Percentiles rank a stretch among this genome's conserved stretches.
Evolutionary conservation across 2,329 filamentous ascomycete genomes (phyloP).

Genomic region (Microdochium trichocladiopsis): DNA sequence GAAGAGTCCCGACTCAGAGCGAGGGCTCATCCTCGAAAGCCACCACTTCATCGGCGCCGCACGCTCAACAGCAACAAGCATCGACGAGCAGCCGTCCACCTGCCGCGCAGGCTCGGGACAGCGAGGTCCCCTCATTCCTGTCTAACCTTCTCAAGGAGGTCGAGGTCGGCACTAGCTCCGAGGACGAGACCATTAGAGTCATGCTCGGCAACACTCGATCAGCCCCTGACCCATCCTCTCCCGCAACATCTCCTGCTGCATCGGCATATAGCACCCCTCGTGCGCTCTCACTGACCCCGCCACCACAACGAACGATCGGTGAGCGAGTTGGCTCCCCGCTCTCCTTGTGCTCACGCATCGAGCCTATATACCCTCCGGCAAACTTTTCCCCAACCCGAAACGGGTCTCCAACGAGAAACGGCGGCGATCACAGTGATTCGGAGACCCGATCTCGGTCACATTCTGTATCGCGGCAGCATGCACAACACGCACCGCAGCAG

Average conservation of each 20-base stretch:
- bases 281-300: conserved; percentile 61
- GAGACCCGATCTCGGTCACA: conserved; percentile 26
- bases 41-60: conserved; percentile 11
- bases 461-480: conserved; percentile 14
- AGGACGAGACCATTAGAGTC: conserved; percentile 44
- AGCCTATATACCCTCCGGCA: conserved; percentile 67
- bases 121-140: conserved; percentile 68
- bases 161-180: conserved; percentile 54
- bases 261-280: conserved; percentile 62
- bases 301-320: conserved; percentile 47
- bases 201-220: conserved; percentile 27
- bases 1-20: conserved; percentile 48
- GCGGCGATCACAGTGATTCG: conserved; percentile 38
- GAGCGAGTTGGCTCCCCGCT: conserved; percentile 59
- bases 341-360: conserved; percentile 62
- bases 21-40: conserved; percentile 36
- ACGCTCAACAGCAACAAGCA: conserved; percentile 18
- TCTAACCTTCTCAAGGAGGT: conserved; percentile 85
- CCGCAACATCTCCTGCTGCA: conserved; percentile 56
- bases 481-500: conserved; percentile 28
- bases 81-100: conserved; percentile 4
- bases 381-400: conserved; percentile 52
- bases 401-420: conserved; percentile 31
- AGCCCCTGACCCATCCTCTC: conserved; percentile 45
- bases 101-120: conserved; percentile 18